Evolutionary conservation across 192 early-diverging fungal species (phyloP).

Genomic region (Entophlyctis luteolus): DNA sequence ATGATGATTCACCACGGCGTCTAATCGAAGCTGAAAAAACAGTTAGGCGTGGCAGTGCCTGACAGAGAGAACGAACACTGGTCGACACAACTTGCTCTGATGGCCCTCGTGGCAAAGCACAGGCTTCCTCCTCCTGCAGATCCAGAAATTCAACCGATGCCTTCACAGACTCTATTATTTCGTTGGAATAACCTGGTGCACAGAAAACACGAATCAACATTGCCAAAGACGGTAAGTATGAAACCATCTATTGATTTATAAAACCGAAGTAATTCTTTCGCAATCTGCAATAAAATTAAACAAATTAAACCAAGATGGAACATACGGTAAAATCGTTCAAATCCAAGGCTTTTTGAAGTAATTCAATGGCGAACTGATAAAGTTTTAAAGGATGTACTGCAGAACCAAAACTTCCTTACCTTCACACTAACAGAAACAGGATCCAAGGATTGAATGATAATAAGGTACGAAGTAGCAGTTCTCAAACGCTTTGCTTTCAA

Average conservation of each 20-base stretch:
- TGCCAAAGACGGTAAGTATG: background rate
- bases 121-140: background rate
- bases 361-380: constrained; percentile 50
- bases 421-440: constrained; percentile 61
- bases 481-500: constrained; percentile 62
- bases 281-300: constrained; percentile 42
- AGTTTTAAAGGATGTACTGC: constrained; percentile 2
- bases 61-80: background rate
- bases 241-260: constrained; percentile 73
- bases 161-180: background rate
- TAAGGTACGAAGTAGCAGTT: constrained; percentile 88
- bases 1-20: constrained; percentile 36
- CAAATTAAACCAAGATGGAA: constrained; percentile 2
- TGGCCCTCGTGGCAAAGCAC: background rate
- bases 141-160: background rate
- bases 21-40: constrained; percentile 16
- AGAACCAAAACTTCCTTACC: constrained; percentile 27
- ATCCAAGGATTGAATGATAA: constrained; percentile 89
- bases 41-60: background rate
- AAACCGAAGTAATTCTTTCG: constrained; percentile 76
- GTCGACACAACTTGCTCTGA: background rate
- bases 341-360: constrained; percentile 70
- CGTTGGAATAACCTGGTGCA: background rate
- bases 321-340: constrained; percentile 72
- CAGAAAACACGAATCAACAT: background rate